Conservation (phyloP, 331 rosid species). For the Acacia pycnantha region DNA sequence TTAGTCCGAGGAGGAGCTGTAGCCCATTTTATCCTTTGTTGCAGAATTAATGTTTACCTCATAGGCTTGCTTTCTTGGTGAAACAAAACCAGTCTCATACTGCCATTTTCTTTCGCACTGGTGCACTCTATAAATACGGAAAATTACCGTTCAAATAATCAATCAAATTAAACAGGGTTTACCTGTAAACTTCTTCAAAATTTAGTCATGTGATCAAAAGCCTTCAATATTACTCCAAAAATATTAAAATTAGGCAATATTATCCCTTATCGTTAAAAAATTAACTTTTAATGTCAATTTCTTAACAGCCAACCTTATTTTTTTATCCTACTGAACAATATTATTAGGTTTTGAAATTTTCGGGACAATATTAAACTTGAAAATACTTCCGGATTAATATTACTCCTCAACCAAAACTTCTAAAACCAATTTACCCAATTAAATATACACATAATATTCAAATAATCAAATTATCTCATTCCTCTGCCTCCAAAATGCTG, state of each 20-base stretch:
- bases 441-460: neutral
- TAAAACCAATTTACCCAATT: no score
- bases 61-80: neutral
- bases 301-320: no score
- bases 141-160: neutral
- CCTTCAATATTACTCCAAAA: no score
- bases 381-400: no score
- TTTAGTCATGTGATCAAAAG: no score
- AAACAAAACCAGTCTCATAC: neutral
- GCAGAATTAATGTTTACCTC: neutral
- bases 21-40: neutral
- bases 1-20: neutral
- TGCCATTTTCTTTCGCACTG: neutral
- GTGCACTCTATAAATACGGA: neutral
- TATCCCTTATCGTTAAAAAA: no score
- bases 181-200: no score
- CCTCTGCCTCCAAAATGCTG: neutral
- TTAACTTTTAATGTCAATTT: no score
- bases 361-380: fast-evolving
- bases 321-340: fast-evolving
- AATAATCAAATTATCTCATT: neutral
- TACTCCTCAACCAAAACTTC: no score
- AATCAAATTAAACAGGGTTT: neutral
- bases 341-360: no score
- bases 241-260: no score